Base-by-base conservation (phyloP, 2,329 filamentous ascomycete genomes). In the Tolypocladium capitatum region DNA sequence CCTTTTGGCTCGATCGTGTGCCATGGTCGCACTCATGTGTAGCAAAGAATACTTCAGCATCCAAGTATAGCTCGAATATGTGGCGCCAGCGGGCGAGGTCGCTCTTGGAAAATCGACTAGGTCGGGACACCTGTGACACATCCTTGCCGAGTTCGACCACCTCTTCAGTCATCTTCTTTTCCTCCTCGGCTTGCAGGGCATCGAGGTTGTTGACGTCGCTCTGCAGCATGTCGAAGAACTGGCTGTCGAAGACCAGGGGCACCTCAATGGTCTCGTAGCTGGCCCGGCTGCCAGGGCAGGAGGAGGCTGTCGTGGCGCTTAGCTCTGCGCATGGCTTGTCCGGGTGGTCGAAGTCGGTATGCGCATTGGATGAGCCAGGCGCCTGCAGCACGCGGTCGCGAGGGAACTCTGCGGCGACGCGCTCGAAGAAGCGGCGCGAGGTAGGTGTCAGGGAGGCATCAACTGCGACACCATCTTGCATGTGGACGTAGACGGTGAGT, bases 41-140 rank as follows among this genome's bases (percentile, higher is more conserved):
- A 1, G 85, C 87, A 62, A 92, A 92, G 67, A 94, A 94, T 30
- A 94, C 74, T 47, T 83, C 78, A 8, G 83, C 83, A 48, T 92
- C 83, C 13, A 90, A 67, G 58, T 94, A 94, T 0, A 91, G 67
- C 50, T 88, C 81, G 57, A 94, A 91, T 52, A 94, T 81, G 53
- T 83, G 75, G 44, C 88, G 78, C 88, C 88, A 94, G 34, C 75
- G 75, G 46, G 81, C 78, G 24, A 94, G 67, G 59, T 92, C 84
- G 41, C 74, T 81, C 51, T 75, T 78, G 42, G 76, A 74, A 20
- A 78, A 75, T 47, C 69, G 72, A 24, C 76, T 75, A 3, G 84
- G 84, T 50, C 79, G 77, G 0, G 84, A 78, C 8, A 86, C 71
- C 41, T 70, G 69, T 27, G 78, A 72, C 21, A 94, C 74, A 30